Evolutionary conservation across 139 green algal species (phyloP).

Genomic region (Protoeuglena noctilucae): DNA sequence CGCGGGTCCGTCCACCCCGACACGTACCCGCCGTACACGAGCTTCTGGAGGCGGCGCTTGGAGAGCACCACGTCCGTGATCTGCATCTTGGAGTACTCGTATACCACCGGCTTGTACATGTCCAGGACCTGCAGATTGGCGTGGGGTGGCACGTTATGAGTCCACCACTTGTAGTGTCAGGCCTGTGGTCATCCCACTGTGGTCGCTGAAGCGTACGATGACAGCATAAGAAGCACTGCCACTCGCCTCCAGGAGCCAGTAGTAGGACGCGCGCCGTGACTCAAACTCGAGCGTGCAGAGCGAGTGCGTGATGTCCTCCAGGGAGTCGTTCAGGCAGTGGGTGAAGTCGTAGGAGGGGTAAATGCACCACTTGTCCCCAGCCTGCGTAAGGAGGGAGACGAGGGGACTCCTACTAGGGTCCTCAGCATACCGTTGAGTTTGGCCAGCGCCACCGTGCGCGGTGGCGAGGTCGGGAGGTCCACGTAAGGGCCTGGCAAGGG

Average conservation of each 20-base stretch:
- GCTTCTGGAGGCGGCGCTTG: slow-evolving; percentile 90
- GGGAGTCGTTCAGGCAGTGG: slow-evolving; percentile 88
- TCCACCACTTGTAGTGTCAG: too few species aligned
- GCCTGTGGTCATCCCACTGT: too few species aligned
- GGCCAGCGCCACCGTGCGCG: too few species aligned
- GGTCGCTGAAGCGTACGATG: too few species aligned
- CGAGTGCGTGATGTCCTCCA: slow-evolving; percentile 98
- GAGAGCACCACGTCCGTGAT: slow-evolving; percentile 92
- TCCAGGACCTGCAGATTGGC: slow-evolving; percentile 71
- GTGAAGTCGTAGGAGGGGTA: slow-evolving; percentile 99
- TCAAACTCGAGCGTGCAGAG: slow-evolving; percentile 99
- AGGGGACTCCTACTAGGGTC: too few species aligned
- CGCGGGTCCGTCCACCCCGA: slow-evolving; percentile 92
- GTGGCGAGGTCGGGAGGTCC: too few species aligned
- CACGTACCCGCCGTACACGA: slow-evolving; percentile 69
- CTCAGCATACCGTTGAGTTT: too few species aligned
- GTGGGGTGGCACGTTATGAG: too few species aligned
- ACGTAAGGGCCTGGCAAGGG: too few species aligned
- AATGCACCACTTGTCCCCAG: slow-evolving; percentile 85
- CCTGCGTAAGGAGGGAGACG: too few species aligned
- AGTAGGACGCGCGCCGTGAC: slow-evolving; percentile 88
- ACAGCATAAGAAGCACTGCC: too few species aligned
- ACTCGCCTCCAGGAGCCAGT: slow-evolving; percentile 66
- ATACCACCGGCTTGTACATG: slow-evolving; percentile 91
- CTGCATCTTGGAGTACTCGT: slow-evolving; percentile 93